Conservation (phyloP, 768 basidiomycete species). For the Austroboletus eburneus region DNA sequence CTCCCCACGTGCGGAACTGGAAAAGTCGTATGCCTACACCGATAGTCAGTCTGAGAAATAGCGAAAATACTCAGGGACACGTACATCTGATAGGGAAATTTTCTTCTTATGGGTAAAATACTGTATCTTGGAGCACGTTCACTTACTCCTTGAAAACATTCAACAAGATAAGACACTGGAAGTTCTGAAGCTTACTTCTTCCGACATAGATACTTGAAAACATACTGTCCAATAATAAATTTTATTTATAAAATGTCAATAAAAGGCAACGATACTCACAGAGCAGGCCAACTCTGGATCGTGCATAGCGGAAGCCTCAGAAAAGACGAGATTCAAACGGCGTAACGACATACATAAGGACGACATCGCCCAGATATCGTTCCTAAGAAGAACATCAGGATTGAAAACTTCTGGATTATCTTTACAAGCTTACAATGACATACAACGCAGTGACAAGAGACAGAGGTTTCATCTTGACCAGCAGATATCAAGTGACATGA, state of each 20-base stretch:
- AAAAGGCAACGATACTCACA: constrained; percentile 11
- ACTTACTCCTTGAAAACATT: constrained; percentile 22
- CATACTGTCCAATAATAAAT: constrained; percentile 13
- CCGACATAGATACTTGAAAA: constrained; percentile 15
- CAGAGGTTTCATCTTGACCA: constrained; percentile 21
- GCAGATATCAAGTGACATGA: neutral
- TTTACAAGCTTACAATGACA: constrained; percentile 17
- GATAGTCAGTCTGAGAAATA: neutral
- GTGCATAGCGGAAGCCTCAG: constrained; percentile 1
- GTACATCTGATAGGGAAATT: constrained; percentile 17
- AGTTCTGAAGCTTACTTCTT: constrained; percentile 10
- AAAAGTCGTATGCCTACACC: constrained; percentile 25
- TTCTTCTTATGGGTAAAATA: neutral
- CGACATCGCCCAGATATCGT: constrained; percentile 29
- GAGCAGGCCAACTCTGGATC: constrained; percentile 15
- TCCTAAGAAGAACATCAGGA: constrained; percentile 18
- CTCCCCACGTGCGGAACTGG: constrained; percentile 31
- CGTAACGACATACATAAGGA: constrained; percentile 22
- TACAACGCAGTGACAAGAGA: constrained; percentile 27
- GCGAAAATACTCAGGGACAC: neutral
- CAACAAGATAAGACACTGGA: neutral
- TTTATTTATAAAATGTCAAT: neutral
- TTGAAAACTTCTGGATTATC: neutral
- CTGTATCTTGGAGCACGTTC: neutral
- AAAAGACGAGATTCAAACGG: neutral